Base-by-base conservation (phyloP, 2,329 filamentous ascomycete species). In the Fusarium sp. region DNA sequence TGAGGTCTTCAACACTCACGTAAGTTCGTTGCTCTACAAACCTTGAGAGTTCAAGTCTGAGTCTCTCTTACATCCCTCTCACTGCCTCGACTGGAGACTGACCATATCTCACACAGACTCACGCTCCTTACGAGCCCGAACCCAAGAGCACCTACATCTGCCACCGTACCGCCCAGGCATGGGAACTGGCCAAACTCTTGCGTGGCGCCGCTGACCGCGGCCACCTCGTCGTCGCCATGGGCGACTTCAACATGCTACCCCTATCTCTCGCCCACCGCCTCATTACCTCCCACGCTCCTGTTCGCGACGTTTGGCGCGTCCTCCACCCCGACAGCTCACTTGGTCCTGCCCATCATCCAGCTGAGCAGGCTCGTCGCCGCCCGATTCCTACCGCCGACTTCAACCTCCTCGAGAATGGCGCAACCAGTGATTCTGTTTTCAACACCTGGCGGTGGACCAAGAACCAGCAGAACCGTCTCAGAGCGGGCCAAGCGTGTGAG, bases 211-310 rank as follows among this genome's bases (percentile, higher is more conserved):
- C 91, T 2, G 92, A 94, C 72, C 86, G 92, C 13, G 94, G 94
- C 7, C 93, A 95, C 78, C 85, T 98, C 31, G 94, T 95, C 54
- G 84, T 98, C 44, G 95, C 91, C 7, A 84, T 97, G 57, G 96
- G 96, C 28, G 96, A 98, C 83, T 98, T 98, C 84, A 98, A 98
- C 82, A 97, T 97, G 92, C 85, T 94, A n/a, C 96, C 96, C 1
- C 82, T 92, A 41, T 97, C 94, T 28, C 89, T 97, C 66, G 91
- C 93, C 34, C 94, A 98, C 82, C 89, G 90, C 57, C 86, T 98
- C 70, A 91, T 99, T 72, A 93, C 92, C 61, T 89, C 90, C 4
- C 91, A 94, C 76, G 90, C 91, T 10, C 91, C 91, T 13, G 91
- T 97, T 30, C 88, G 87, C 46, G 96, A 99, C 78, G 90, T 90